A percentile compares a stretch with the other conserved stretches of the same genome.
Conservation (phyloP, 2,329 filamentous ascomycete genomes). For the Arthrobotrys entomopaga region DNA sequence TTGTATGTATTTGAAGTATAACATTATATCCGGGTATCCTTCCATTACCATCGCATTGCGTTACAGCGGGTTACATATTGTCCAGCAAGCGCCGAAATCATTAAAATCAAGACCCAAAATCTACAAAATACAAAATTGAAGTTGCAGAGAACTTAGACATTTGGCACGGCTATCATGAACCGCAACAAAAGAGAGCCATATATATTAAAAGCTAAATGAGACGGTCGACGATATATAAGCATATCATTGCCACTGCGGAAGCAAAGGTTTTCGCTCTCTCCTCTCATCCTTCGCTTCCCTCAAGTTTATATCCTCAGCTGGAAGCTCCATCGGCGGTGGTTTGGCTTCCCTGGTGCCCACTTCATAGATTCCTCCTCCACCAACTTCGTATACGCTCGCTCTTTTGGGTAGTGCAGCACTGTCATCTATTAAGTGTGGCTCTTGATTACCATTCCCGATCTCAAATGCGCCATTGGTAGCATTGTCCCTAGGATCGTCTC, state of each 20-base stretch:
- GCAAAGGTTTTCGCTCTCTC: slow-evolving; percentile 15
- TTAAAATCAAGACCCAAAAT: too few species aligned
- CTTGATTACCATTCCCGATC: slow-evolving; percentile 8
- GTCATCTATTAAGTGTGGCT: not conserved
- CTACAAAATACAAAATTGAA: not conserved
- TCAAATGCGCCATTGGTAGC: slow-evolving; percentile 30
- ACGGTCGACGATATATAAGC: too few species aligned
- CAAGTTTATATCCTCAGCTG: slow-evolving; percentile 12
- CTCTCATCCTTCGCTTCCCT: not conserved
- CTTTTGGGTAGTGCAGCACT: not conserved
- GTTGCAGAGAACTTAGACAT: not conserved
- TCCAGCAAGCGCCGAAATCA: too few species aligned
- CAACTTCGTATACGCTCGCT: too few species aligned
- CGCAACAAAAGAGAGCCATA: too few species aligned
- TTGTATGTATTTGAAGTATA: too few species aligned
- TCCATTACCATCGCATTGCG: too few species aligned
- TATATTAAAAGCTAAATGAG: too few species aligned
- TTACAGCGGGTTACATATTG: too few species aligned
- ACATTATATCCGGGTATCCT: too few species aligned
- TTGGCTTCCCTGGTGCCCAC: slow-evolving; percentile 9
- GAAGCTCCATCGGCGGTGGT: slow-evolving; percentile 28
- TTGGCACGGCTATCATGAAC: not conserved
- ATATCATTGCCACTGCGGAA: not conserved
- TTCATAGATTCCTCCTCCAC: not conserved
- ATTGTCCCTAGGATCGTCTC: slow-evolving; percentile 25